phyloP scores from a whole-genome alignment of 306 rosid genomes.

The Vigna unguiculata region DNA sequence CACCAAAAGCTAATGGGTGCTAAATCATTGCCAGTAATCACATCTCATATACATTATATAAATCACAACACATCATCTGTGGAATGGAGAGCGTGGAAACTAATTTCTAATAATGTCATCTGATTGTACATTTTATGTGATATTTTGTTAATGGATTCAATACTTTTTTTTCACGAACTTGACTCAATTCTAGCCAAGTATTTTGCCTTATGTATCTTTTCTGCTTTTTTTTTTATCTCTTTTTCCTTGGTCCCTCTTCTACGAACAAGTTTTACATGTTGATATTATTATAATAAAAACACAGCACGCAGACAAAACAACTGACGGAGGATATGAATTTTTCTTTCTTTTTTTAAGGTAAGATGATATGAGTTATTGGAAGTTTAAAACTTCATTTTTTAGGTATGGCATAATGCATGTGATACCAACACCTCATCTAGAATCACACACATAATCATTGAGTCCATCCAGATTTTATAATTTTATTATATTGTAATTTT shows the following conservation, averaged over 20 bases:
- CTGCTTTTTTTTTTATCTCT: slow-evolving; percentile 25
- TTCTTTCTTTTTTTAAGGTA: not conserved
- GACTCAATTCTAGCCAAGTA: not conserved
- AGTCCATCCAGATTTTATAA: too few species aligned
- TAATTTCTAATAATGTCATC: slow-evolving; percentile 1
- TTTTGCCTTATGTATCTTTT: slow-evolving; percentile 14
- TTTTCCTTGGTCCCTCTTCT: not conserved
- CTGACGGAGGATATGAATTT: not conserved
- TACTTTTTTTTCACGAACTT: not conserved
- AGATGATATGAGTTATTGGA: not conserved
- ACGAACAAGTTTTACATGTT: not conserved
- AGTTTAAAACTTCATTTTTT: too few species aligned
- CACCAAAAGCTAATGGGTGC: not conserved
- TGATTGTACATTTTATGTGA: slow-evolving; percentile 3
- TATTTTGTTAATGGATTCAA: not conserved
- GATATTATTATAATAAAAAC: slow-evolving; percentile 3
- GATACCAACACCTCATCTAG: too few species aligned
- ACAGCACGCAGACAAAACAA: not conserved
- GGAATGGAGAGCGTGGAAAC: not conserved
- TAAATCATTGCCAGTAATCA: not conserved
- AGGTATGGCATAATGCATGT: too few species aligned
- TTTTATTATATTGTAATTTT: too few species aligned
- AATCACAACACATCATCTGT: not conserved
- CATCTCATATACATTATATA: not conserved
- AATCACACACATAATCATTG: too few species aligned